Evolutionary conservation across 2,329 filamentous ascomycete genomes (phyloP), one percentile per base, ranked within the genome.

Genomic region (Torrubiella hemipterigena): DNA sequence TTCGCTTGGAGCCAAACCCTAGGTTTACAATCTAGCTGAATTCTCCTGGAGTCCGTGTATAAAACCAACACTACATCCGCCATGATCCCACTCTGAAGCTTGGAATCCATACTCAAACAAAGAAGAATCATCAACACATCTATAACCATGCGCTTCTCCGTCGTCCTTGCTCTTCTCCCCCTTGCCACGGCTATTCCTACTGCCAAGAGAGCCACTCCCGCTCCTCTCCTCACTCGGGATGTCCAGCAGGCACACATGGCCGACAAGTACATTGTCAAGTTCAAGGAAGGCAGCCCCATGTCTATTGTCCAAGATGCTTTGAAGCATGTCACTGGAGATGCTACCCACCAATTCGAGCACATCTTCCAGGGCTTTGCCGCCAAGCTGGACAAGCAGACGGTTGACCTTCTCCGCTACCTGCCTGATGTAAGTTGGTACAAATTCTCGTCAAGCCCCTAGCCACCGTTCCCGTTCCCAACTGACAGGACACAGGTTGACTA

Each of bases 261-360:
- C 20, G 15, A 28, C 29, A 28, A 25, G 29, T 35, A 23, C 25
- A 35, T 29, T 26, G 27, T 35, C 33, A 35, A 35, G 33, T 35
- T 32, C 29, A 32, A 35, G 26, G 11, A 18, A 5, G 33, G 30
- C 33, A 29, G 24, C 11, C 8, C 12, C 13, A 17, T 11, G 3
- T 17, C 20, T 26, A 29, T 18, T n/a, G 15, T 35, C 13, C 13
- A 35, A 6, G 7, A 19, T 19, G 25, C 26, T 6, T 16, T 35
- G 16, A n/a, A 21, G 16, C 10, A 17, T 21, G 23, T 35, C 12
- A n/a, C 9, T 17, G 21, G 12, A 11, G 22, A 28, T 4, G 25
- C 19, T 14, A 23, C 15, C 9, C 29, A 35, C 17, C 20, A 14
- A 15, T 35, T 29, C 29, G 11, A 35, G 20, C 16, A 29, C 33